These are phyloP conservation scores for Thecaphora frezii DNA, from an alignment of 1,284 basidiomycete species.

Conservation along the genomic window DNA sequence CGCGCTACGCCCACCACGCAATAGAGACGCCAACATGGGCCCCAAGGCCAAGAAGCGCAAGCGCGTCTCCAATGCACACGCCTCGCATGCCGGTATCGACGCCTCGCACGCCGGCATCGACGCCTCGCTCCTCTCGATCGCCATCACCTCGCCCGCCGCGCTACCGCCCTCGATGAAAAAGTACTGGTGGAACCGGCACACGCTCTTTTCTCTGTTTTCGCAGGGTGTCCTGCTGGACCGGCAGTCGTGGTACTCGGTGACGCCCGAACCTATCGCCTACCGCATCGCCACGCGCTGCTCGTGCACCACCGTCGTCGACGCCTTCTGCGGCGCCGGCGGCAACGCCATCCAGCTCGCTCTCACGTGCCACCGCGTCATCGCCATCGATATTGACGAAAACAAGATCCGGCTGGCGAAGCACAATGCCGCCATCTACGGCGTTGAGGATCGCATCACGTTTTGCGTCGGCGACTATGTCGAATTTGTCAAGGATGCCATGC, in stretches of 20 bases:
- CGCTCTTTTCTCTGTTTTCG: slow-evolving; percentile 48
- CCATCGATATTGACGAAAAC: slow-evolving; percentile 80
- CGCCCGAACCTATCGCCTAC: slow-evolving; percentile 84
- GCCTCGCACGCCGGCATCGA: background rate
- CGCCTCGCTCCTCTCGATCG: background rate
- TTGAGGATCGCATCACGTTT: slow-evolving; percentile 90
- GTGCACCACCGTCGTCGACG: slow-evolving; percentile 70
- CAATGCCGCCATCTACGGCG: slow-evolving; percentile 86
- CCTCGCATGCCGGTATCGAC: too few relatives aligned
- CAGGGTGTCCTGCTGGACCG: slow-evolving; percentile 66
- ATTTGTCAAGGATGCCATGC: slow-evolving; percentile 65
- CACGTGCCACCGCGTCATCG: slow-evolving; percentile 89
- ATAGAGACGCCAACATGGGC: background rate
- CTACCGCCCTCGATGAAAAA: slow-evolving; percentile 12
- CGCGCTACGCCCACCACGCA: too few relatives aligned
- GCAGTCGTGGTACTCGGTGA: slow-evolving; percentile 96
- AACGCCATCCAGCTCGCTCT: slow-evolving; percentile 96
- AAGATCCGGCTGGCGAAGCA: slow-evolving; percentile 83
- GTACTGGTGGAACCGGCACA: slow-evolving; percentile 41
- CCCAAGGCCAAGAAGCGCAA: slow-evolving; percentile 24
- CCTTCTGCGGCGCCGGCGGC: slow-evolving; percentile 95
- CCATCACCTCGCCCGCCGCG: background rate
- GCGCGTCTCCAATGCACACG: slow-evolving; percentile 4
- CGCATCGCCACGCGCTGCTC: slow-evolving; percentile 87
- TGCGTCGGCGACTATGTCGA: slow-evolving; percentile 81